Evolutionary conservation across 2,329 filamentous ascomycete genomes (phyloP).

Genomic region (Elsinoe australis): DNA sequence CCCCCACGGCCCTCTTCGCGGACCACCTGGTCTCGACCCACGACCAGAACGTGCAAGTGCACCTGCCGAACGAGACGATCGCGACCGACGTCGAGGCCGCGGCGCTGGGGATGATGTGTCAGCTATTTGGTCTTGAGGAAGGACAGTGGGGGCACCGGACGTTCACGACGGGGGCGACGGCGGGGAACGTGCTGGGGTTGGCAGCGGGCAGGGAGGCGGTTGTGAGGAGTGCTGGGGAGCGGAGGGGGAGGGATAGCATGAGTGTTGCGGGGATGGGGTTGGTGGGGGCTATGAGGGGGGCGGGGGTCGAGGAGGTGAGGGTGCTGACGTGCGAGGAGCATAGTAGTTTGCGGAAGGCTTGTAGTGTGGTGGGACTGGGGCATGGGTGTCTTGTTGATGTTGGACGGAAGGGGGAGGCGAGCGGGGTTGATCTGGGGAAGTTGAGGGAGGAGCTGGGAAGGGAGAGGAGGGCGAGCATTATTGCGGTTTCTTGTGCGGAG

Average conservation of each 20-base stretch:
- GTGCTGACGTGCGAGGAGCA: constrained; percentile 76
- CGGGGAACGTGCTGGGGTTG: constrained; percentile 57
- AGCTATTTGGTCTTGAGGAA: constrained; percentile 55
- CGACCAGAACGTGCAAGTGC: constrained; percentile 80
- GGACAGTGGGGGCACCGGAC: constrained; percentile 63
- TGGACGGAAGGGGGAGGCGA: constrained; percentile 47
- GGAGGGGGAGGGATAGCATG: constrained; percentile 23
- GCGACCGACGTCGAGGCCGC: constrained; percentile 68
- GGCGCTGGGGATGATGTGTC: constrained; percentile 60
- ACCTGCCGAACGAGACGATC: constrained; percentile 67
- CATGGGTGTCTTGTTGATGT: constrained; percentile 59
- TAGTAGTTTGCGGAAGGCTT: constrained; percentile 76
- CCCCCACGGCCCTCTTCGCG: constrained; percentile 70
- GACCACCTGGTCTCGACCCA: constrained; percentile 74
- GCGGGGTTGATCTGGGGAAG: constrained; percentile 60
- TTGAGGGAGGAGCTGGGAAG: constrained; percentile 56
- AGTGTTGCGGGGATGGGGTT: constrained; percentile 65
- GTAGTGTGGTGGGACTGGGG: constrained; percentile 72
- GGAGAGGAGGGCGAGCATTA: constrained; percentile 55
- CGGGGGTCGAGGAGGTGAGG: constrained; percentile 61
- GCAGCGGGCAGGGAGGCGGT: constrained; percentile 65
- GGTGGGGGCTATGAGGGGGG: constrained; percentile 54
- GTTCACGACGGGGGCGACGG: constrained; percentile 69
- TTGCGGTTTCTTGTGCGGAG: constrained; percentile 76
- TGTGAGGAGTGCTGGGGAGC: constrained; percentile 40